Percentiles rank a stretch among this genome's conserved stretches.
Evolutionary conservation across 768 basidiomycete genomes (phyloP).

Genomic region (Thelephora ganbajun): DNA sequence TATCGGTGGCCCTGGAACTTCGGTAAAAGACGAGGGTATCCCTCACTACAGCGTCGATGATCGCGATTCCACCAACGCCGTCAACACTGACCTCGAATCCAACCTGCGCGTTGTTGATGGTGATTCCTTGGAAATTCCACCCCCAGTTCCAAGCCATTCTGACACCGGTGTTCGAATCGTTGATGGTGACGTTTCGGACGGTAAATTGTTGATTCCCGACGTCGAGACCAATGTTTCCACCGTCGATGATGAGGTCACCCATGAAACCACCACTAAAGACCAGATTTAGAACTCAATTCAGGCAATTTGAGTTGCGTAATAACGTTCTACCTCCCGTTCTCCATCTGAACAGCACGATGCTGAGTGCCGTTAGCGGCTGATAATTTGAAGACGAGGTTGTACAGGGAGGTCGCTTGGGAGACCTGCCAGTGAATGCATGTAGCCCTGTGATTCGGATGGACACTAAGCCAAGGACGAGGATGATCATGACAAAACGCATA

Average conservation of each 20-base stretch:
- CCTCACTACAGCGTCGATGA: slow-evolving; percentile 47
- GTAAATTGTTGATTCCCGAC: slow-evolving; percentile 77
- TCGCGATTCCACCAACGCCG: slow-evolving; percentile 41
- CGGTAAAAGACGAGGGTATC: slow-evolving; percentile 53
- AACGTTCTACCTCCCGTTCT: slow-evolving; percentile 35
- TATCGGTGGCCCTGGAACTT: slow-evolving; percentile 31
- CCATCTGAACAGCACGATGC: slow-evolving; percentile 46
- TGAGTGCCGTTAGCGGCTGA: slow-evolving; percentile 32
- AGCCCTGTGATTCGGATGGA: slow-evolving; percentile 15
- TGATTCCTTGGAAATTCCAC: slow-evolving; percentile 40
- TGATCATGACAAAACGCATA: neutral
- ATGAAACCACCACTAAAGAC: slow-evolving; percentile 28
- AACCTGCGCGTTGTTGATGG: slow-evolving; percentile 12
- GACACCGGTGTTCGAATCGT: slow-evolving; percentile 27
- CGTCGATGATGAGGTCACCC: slow-evolving; percentile 36
- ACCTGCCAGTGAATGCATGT: slow-evolving; percentile 81
- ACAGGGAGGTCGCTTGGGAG: slow-evolving; percentile 60
- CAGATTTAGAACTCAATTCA: no score
- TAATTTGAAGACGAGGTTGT: slow-evolving; percentile 64
- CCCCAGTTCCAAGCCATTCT: slow-evolving; percentile 30
- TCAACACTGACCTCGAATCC: slow-evolving; percentile 10
- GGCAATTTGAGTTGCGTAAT: no score
- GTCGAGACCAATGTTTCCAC: slow-evolving; percentile 21
- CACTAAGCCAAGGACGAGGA: no score
- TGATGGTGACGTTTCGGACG: slow-evolving; percentile 47